These are phyloP conservation scores for Micractinium conductrix DNA, from an alignment of 139 green algal species.

Conservation along the genomic window DNA sequence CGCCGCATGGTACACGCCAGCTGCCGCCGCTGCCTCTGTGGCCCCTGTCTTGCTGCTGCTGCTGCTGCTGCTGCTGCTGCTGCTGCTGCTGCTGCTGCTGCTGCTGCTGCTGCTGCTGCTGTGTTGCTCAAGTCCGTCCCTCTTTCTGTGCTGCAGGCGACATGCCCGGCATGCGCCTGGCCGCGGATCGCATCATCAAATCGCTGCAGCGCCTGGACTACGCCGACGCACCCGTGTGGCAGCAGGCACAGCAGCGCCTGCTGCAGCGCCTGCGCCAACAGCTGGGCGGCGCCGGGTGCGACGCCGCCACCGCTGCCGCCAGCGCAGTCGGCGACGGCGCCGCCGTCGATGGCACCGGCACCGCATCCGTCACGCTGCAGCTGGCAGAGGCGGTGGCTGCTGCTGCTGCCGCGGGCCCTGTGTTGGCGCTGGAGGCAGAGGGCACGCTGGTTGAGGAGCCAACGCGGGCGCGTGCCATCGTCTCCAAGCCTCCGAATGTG, in stretches of 20 bases:
- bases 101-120: too few species aligned
- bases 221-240: slow-evolving; percentile 5
- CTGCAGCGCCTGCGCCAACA: neutral
- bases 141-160: slow-evolving; percentile 13
- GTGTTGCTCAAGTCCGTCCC: too few species aligned
- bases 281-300: neutral
- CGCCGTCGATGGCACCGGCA: neutral
- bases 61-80: too few species aligned
- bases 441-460: slow-evolving; percentile 1
- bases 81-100: neutral
- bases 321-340: neutral
- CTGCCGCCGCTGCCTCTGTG: too few species aligned
- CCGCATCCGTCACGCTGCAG: neutral
- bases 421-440: slow-evolving; percentile 18
- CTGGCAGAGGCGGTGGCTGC: neutral
- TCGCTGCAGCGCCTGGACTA: slow-evolving; percentile 26
- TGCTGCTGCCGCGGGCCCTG: neutral
- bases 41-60: neutral
- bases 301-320: too few species aligned
- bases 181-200: slow-evolving; percentile 31
- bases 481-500: slow-evolving; percentile 14
- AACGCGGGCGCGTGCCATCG: neutral
- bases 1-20: too few species aligned
- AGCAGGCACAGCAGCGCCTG: neutral
- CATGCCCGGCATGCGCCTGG: slow-evolving; percentile 37